Conservation (phyloP, 2,329 filamentous ascomycete species). For the Lojkania enalia region DNA sequence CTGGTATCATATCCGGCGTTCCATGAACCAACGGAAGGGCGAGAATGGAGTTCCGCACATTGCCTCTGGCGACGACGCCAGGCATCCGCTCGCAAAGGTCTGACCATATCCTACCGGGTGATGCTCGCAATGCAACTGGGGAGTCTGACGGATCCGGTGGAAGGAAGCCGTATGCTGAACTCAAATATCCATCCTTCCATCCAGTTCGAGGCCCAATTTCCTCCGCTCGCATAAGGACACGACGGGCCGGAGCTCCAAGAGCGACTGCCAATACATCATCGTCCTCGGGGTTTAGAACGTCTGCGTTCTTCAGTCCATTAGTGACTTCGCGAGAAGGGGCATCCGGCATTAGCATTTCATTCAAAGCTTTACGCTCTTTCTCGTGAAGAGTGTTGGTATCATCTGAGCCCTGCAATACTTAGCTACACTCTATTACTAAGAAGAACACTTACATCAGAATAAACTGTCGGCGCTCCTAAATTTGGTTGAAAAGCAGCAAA, state of each 20-base stretch:
- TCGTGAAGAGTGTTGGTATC: slow-evolving; percentile 13
- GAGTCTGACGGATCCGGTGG: slow-evolving; percentile 57
- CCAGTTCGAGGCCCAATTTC: slow-evolving; percentile 55
- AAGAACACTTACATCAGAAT: slow-evolving; percentile 17
- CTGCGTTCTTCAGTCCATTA: slow-evolving; percentile 50
- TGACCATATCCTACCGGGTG: slow-evolving; percentile 57
- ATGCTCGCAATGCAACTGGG: slow-evolving; percentile 50
- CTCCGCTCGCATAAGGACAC: slow-evolving; percentile 57
- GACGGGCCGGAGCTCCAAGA: slow-evolving; percentile 57
- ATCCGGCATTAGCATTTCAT: slow-evolving; percentile 26
- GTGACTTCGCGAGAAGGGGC: slow-evolving; percentile 21
- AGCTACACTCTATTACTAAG: neutral
- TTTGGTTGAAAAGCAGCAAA: slow-evolving; percentile 27
- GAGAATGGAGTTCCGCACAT: slow-evolving; percentile 55
- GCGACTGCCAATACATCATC: slow-evolving; percentile 57
- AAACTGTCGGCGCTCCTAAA: slow-evolving; percentile 13
- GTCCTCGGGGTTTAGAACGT: slow-evolving; percentile 52
- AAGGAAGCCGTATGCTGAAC: slow-evolving; percentile 56
- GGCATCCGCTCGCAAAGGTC: slow-evolving; percentile 59
- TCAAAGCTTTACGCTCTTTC: slow-evolving; percentile 21
- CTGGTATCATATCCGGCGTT: slow-evolving; percentile 55
- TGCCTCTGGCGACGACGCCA: slow-evolving; percentile 54
- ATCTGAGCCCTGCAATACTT: neutral
- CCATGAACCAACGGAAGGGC: slow-evolving; percentile 55
- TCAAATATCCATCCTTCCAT: slow-evolving; percentile 59